Percentiles rank a stretch among this genome's conserved stretches.
Evolutionary conservation across 1,284 basidiomycete species (phyloP).

Genomic region (Kalmanozyma brasiliensis): DNA sequence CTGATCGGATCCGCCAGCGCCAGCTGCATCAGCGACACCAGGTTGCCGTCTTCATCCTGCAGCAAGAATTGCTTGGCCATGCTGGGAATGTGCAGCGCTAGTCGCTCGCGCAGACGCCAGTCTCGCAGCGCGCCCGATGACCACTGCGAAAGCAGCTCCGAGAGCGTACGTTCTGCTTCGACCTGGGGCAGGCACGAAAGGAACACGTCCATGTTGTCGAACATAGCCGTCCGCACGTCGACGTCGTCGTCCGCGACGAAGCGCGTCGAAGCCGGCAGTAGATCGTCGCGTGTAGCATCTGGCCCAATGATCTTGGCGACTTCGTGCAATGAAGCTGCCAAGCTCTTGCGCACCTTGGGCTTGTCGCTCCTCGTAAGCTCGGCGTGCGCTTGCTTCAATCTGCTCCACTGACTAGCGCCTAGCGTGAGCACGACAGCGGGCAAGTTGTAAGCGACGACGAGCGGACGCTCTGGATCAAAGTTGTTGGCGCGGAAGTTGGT

Average conservation of each 20-base stretch:
- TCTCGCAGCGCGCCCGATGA: slow-evolving; percentile 74
- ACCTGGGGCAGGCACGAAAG: slow-evolving; percentile 73
- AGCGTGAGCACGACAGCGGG: slow-evolving; percentile 90
- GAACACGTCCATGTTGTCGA: slow-evolving; percentile 69
- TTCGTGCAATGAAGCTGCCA: slow-evolving; percentile 89
- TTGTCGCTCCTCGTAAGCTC: slow-evolving; percentile 73
- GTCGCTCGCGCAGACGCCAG: slow-evolving; percentile 85
- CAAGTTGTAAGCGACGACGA: slow-evolving; percentile 93
- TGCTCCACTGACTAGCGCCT: slow-evolving; percentile 79
- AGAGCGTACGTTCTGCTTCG: slow-evolving; percentile 73
- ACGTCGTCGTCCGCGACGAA: slow-evolving; percentile 74
- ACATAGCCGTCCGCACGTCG: slow-evolving; percentile 73
- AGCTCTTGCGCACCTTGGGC: slow-evolving; percentile 77
- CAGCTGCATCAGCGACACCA: slow-evolving; percentile 72
- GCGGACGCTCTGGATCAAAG: slow-evolving; percentile 76
- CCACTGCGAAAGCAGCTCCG: slow-evolving; percentile 75
- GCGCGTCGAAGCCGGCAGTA: slow-evolving; percentile 74
- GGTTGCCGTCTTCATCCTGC: slow-evolving; percentile 65
- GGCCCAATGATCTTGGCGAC: slow-evolving; percentile 85
- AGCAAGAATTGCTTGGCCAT: slow-evolving; percentile 70
- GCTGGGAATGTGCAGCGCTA: slow-evolving; percentile 74
- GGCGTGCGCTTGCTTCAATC: slow-evolving; percentile 78
- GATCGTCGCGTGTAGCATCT: slow-evolving; percentile 76
- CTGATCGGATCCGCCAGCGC: slow-evolving; percentile 83
- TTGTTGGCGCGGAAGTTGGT: slow-evolving; percentile 40